Evolutionary conservation across 352 stramenopile species (phyloP), one percentile per base, ranked within the genome.

Genomic region (Elongisporangium prolatum): DNA sequence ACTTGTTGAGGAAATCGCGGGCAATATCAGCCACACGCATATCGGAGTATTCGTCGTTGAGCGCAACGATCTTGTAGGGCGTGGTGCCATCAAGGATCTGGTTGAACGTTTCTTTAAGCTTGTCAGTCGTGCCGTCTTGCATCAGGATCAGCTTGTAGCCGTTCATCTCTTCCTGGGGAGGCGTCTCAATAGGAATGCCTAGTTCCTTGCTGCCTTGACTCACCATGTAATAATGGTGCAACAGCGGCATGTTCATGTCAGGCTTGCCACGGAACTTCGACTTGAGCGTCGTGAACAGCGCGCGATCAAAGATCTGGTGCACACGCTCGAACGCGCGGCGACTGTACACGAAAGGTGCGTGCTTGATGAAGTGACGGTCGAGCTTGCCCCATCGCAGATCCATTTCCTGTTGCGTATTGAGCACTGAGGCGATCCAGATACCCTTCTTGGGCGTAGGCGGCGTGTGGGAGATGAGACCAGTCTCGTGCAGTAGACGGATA

Each of bases 161-260:
- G 1, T 80, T 63, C 80, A 93, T 91, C 52, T 95, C 84, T 22
- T 86, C 63, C 54, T 84, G 70, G 0, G 86, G 80, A 3, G 84
- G 84, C 17, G 76, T 76, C 50, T 88, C 80, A 17, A 94, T 77
- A 1, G 84, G 83, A 57, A 96, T 89, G 9, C 84, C 81, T 5
- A 94, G 69, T 65, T 94, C 84, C 28, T 84, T 72, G 52, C 70
- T 86, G 53, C 86, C 86, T 37, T 94, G 81, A 20, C 78, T 81
- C 50, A 91, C 67, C 86, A 96, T 94, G 62, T 94, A 96, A 63
- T 91, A 93, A 61, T 94, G 83, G 56, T 96, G 86, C 62, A 93
- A 56, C 54, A 93, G 60, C 34, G 84, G 84, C 72, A 94, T 89
- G 72, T 96, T 96, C 84, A 95, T 92, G 59, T 95, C 86, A 0